phyloP scores from a whole-genome alignment of 768 basidiomycete species.

The Royoungia palumana region DNA sequence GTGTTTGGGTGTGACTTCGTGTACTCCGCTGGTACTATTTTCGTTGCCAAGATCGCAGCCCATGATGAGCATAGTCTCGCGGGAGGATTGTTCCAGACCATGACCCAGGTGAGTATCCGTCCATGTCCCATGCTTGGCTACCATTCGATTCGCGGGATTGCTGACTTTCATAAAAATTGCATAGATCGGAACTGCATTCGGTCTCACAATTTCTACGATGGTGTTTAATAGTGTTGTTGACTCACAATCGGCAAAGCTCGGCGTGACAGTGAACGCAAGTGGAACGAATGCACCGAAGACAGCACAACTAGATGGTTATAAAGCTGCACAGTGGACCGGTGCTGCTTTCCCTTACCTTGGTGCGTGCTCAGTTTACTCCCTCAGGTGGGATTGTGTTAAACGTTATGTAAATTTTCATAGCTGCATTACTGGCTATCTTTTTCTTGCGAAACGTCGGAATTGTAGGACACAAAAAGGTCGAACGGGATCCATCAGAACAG shows the following conservation, averaged over 20 bases:
- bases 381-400: not conserved
- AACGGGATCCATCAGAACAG: conserved; percentile 19
- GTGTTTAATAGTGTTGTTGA: conserved; percentile 56
- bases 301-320: conserved; percentile 52
- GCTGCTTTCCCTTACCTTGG: conserved; percentile 62
- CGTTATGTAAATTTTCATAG: conserved; percentile 8
- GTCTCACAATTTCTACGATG: conserved; percentile 69
- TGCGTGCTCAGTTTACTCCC: conserved; percentile 17
- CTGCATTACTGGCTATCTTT: conserved; percentile 31
- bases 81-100: conserved; percentile 75
- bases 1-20: conserved; percentile 81
- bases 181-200: conserved; percentile 66
- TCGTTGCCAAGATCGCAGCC: conserved; percentile 62
- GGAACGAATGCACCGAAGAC: conserved; percentile 31
- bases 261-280: conserved; percentile 29
- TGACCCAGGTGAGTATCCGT: conserved; percentile 54
- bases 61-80: conserved; percentile 74
- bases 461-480: conserved; percentile 29
- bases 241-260: conserved; percentile 29
- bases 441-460: conserved; percentile 42
- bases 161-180: not conserved
- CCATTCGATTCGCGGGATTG: not conserved
- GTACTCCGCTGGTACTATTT: conserved; percentile 69
- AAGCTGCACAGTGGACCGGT: conserved; percentile 60
- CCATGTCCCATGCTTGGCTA: not conserved